These are phyloP conservation scores for Candida patagonica DNA, from an alignment of 805 yeast genomes.

Conservation along the genomic window DNA sequence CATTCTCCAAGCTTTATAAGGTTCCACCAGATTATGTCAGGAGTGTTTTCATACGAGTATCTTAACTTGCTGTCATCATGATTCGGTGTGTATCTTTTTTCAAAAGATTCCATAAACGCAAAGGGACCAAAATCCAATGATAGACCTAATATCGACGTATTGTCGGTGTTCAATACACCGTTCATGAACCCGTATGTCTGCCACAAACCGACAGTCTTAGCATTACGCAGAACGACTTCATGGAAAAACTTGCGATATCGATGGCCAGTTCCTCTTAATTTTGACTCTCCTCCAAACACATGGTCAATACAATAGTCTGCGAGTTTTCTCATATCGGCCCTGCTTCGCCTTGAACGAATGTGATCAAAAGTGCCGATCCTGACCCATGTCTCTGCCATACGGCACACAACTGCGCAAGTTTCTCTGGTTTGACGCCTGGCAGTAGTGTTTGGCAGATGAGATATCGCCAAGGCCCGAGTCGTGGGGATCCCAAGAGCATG, in stretches of 20 bases:
- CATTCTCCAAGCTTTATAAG: constrained; percentile 76
- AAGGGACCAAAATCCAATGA: constrained; percentile 94
- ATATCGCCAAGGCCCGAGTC: constrained; percentile 70
- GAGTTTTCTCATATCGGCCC: constrained; percentile 49
- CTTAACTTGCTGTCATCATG: constrained; percentile 69
- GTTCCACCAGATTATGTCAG: constrained; percentile 90
- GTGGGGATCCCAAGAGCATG: constrained; percentile 78
- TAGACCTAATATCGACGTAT: constrained; percentile 80
- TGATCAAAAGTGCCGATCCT: constrained; percentile 84
- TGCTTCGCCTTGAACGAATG: constrained; percentile 63
- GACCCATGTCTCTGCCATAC: constrained; percentile 83
- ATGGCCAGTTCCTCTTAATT: constrained; percentile 19
- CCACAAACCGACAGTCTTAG: constrained; percentile 71
- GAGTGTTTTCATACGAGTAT: constrained; percentile 77
- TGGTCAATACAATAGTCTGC: constrained; percentile 67
- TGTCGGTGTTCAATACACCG: constrained; percentile 92
- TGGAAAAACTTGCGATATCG: constrained; percentile 62
- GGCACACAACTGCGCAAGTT: constrained; percentile 72
- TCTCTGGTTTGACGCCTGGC: constrained; percentile 65
- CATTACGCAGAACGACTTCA: constrained; percentile 66
- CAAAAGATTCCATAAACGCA: constrained; percentile 77
- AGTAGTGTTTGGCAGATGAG: constrained; percentile 60
- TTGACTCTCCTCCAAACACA: constrained; percentile 38
- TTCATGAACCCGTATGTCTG: constrained; percentile 88
- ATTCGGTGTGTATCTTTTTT: constrained; percentile 78